Conservation (phyloP, 441 rosid genomes). For the Gossypium gossypioides region DNA sequence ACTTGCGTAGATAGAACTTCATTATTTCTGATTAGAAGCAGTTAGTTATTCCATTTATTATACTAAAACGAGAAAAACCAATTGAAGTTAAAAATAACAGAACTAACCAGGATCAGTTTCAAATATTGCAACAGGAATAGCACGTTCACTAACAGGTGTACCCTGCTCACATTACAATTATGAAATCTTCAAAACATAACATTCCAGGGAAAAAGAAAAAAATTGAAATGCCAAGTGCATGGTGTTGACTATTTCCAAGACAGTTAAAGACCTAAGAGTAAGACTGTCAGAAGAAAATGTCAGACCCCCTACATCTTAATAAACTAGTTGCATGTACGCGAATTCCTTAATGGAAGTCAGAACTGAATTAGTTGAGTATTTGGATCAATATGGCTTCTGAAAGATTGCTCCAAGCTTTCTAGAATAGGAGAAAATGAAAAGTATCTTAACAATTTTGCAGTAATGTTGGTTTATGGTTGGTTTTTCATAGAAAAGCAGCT, state of each 20-base stretch:
- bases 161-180: slow-evolving; percentile 50
- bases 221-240: neutral
- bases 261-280: neutral
- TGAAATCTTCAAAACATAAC: slow-evolving; percentile 13
- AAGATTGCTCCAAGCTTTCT: neutral
- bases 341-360: neutral
- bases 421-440: neutral
- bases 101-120: slow-evolving; percentile 65
- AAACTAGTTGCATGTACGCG: neutral
- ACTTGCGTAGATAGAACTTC: slow-evolving; percentile 70
- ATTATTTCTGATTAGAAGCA: slow-evolving; percentile 49
- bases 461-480: neutral
- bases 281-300: neutral
- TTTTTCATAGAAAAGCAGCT: neutral
- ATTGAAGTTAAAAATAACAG: slow-evolving; percentile 6
- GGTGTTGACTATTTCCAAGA: neutral
- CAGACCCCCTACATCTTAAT: neutral
- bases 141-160: slow-evolving; percentile 96
- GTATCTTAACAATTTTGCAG: neutral
- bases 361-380: neutral
- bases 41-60: slow-evolving; percentile 18
- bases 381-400: slow-evolving; percentile 1
- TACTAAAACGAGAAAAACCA: slow-evolving; percentile 13
- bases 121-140: slow-evolving; percentile 98
- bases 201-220: neutral